Conservation (phyloP, 2,329 filamentous ascomycete species). For the Monosporascus sp. region DNA sequence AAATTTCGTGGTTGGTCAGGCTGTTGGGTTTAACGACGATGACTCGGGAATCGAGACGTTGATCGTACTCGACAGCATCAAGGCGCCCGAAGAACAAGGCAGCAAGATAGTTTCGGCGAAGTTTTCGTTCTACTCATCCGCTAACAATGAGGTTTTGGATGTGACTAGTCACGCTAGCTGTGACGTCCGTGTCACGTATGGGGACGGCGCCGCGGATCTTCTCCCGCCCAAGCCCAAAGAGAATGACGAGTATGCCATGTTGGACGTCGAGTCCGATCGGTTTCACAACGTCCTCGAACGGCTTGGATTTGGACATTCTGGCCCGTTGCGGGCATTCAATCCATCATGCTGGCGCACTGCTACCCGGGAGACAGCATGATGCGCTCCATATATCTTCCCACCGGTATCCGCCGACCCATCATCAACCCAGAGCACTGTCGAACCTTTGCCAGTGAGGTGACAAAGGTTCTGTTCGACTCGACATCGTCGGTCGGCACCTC, state of each 20-base stretch:
- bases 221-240: too few relatives aligned
- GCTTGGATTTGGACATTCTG: slow-evolving; percentile 13
- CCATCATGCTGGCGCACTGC: slow-evolving; percentile 26
- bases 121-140: slow-evolving; percentile 11
- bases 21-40: slow-evolving; percentile 11
- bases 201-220: too few relatives aligned
- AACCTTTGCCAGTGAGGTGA: background rate
- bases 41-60: slow-evolving; percentile 18
- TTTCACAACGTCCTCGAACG: slow-evolving; percentile 10
- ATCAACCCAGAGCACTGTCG: slow-evolving; percentile 4
- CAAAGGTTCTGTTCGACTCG: slow-evolving; percentile 2
- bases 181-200: too few relatives aligned
- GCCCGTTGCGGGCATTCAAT: slow-evolving; percentile 28
- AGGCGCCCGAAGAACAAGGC: too few relatives aligned
- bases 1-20: slow-evolving; percentile 14
- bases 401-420: background rate
- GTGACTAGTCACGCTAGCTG: slow-evolving; percentile 10
- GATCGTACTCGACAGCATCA: slow-evolving; percentile 11
- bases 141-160: slow-evolving; percentile 3
- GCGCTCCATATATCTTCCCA: background rate
- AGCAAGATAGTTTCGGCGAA: slow-evolving; percentile 4
- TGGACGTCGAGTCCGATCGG: slow-evolving; percentile 13
- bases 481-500: background rate
- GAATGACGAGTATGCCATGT: background rate
- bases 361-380: slow-evolving; percentile 25